Base-by-base conservation (phyloP, 2,329 filamentous ascomycete species). In the Diaporthe citriasiana region DNA sequence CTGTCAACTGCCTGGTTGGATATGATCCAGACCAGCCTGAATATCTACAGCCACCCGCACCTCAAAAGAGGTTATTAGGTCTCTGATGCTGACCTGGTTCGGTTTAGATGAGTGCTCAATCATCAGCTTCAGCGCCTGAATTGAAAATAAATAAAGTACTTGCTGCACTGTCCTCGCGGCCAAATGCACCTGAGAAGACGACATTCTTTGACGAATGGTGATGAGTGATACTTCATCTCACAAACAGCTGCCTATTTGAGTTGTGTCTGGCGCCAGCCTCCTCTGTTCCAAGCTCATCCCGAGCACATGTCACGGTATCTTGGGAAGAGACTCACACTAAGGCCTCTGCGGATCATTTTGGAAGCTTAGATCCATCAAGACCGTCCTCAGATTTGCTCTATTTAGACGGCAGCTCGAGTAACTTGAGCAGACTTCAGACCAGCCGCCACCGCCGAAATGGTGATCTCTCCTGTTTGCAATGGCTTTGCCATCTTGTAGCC, bases 391-490 rank as follows among this genome's bases (percentile, higher is more conserved):
- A 27, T 17, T 30, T 0, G 2, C 7, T n/a, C 1, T 19, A 6
- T 51, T 13, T 51, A 50, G 2, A 38, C 30, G n/a, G 30, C 19
- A 33, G 25, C 22, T 17, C 50, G 12, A 19, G 22, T 51, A 38
- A 50, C 13, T 38, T 66, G 42, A 35, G 22, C 42, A 5, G 60
- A 19, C 19, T 33, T 35, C 6, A 70, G 50, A 30, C 66, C 66
- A 15, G 30, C 40, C 5, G 66, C 66, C 27, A 33, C n/a, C 3
- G 66, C 66, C 50, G 66, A 70, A 25, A 70, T 33, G 0, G 47
- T 70, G 33, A 70, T 70, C 22, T 70, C 38, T 22, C 66, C 82
- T 0, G 75, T 57, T 17, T 72, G 73, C 6, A n/a, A n/a, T n/a
- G n/a, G n/a, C n/a, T n/a, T n/a, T n/a, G n/a, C n/a, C n/a, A n/a